phyloP scores from a whole-genome alignment of 805 yeast species.

The Candida suzukii region DNA sequence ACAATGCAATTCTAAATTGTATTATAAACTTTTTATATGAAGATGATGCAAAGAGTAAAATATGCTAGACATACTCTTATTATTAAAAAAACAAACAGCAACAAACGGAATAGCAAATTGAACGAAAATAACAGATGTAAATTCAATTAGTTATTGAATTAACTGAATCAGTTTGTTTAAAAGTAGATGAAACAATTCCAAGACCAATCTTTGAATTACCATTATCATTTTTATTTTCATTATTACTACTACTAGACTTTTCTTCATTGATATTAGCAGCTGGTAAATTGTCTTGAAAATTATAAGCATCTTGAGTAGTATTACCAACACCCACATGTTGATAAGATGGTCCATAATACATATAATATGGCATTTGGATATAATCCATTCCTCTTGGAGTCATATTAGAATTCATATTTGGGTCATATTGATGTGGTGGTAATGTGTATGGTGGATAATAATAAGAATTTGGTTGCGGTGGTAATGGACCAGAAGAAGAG shows the following conservation, averaged over 20 bases:
- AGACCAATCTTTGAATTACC: no score
- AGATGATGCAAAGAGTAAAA: no score
- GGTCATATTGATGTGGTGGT: not conserved
- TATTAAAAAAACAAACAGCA: no score
- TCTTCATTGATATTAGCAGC: not conserved
- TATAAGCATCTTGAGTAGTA: not conserved
- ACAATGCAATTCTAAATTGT: no score
- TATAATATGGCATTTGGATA: slow-evolving; percentile 23
- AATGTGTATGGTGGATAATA: not conserved
- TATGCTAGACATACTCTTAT: no score
- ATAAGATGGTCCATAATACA: slow-evolving; percentile 21
- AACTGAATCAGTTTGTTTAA: no score
- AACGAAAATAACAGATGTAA: no score
- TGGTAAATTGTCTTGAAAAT: no score
- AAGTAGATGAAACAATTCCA: no score
- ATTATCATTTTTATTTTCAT: not conserved
- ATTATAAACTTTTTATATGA: no score
- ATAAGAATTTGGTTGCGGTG: not conserved
- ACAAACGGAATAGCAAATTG: no score
- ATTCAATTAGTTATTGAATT: no score
- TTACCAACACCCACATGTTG: not conserved
- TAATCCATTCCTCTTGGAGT: slow-evolving; percentile 10
- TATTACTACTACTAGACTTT: not conserved
- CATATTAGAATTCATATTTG: slow-evolving; percentile 2
- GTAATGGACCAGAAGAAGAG: not conserved